Evolutionary conservation across 2,329 filamentous ascomycete species (phyloP), one percentile per base, ranked within the genome.

Genomic region (Fusarium floridanum): DNA sequence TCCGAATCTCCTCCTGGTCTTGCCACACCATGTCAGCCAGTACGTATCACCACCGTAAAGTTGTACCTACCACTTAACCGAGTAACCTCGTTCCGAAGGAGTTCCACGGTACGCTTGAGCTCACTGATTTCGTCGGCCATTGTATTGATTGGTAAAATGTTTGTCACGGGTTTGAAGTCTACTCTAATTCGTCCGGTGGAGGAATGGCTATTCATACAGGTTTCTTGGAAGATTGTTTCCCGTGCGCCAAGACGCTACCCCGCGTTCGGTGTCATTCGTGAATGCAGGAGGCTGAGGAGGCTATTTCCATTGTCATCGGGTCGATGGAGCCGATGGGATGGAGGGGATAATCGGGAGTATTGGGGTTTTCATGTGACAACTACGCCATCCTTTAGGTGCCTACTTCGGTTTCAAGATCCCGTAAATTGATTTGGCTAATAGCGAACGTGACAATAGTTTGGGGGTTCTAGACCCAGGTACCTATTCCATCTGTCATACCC

Each of bases 1-100:
- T 69, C 4, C 67, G 62, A 22, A 69, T 48, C 14, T 66, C 67
- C 14, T 66, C 67, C 9, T 69, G 62, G 17, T 66, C 67, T 69
- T 27, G 24, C 36, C 11, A 6, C 8, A 22, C 5, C 12, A 9
- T 48, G 29, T 53, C 10, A 50, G 64, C 39, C 29, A 22, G 39
- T 22, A 14, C 24, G 48, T 24, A 20, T 6, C 5, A 27, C 2
- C 20, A 8, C 9, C 16, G 5, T 3, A 0, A 2, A 22, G 6
- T 16, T 17, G 5, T 24, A 8, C 64, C 53, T 12, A 66, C 64
- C 64, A 36, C 64, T 66, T 22, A 66, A 29, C 48, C 64, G 34
- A 8, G 59, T 61, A n/a, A 66, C 64, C 29, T 66, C 57, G 2
- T 20, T 17, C 2, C 34, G 57, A 10, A 66, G 64, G 1, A 61